Evolutionary conservation across 2,329 filamentous ascomycete genomes (phyloP), one percentile per base, ranked within the genome.

Genomic region (Rhynchosporium secalis): DNA sequence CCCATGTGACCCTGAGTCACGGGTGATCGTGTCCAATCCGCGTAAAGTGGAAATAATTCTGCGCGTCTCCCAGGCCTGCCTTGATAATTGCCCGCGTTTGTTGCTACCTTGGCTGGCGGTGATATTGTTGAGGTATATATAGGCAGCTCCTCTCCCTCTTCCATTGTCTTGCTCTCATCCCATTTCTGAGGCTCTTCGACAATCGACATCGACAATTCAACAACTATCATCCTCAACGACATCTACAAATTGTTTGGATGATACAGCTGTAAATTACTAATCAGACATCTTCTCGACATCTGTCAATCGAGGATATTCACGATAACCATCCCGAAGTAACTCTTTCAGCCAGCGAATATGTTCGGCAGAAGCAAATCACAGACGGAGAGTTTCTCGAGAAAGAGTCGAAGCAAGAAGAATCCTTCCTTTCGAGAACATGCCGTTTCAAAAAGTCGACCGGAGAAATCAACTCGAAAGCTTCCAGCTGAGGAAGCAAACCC

Each of bases 401-500:
- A 68, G 64, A 62, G 69, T 54, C 63, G 69, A 61, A 62, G 62
- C 8, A 60, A 67, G 15, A 73, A 70, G 54, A 71, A 69, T 55
- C 65, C 68, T 10, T 74, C 73, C 20, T 75, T 75, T 57, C 64
- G 73, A 57, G 73, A 74, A n/a, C 70, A 75, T 67, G 73, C 70
- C 3, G 69, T 75, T 40, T 73, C 72, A n/a, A 75, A 75, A 58
- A 68, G 68, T 63, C 71, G 73, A 31, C 64, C 66, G 38, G 72
- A 73, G 43, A 66, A 70, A 55, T 64, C 70, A 26, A 56, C 62
- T 26, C 68, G 70, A 31, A 71, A 64, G 62, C 65, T 64, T 66
- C 68, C 69, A 51, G 65, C 67, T 38, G 72, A 72, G 51, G 69
- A 71, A 60, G 55, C 58, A 36, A 61, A 62, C 59, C 59, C 69